Conservation (phyloP, 1,284 basidiomycete species). For the Puccinia polysora region DNA sequence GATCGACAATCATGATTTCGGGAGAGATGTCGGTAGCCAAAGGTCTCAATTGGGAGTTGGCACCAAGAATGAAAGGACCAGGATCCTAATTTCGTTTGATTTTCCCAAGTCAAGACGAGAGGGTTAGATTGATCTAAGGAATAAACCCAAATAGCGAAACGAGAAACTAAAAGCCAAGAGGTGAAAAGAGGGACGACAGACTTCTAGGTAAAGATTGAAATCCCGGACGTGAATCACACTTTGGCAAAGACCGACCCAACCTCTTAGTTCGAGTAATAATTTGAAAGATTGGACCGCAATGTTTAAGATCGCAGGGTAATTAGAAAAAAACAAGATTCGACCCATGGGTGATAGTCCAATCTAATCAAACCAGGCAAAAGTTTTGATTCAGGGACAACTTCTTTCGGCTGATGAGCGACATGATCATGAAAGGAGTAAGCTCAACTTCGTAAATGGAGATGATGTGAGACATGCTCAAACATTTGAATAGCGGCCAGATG, state of each 20-base stretch:
- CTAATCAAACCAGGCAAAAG: not conserved
- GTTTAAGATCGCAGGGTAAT: constrained; percentile 78
- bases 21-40: constrained; percentile 62
- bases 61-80: constrained; percentile 81
- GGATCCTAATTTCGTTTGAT: constrained; percentile 54
- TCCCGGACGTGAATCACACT: constrained; percentile 82
- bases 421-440: too few species aligned
- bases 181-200: not conserved
- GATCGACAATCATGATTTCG: constrained; percentile 83
- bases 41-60: constrained; percentile 79
- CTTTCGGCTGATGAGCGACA: not conserved
- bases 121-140: too few species aligned
- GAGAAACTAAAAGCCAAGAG: not conserved
- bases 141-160: not conserved
- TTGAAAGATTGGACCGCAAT: constrained; percentile 76
- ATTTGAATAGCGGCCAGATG: constrained; percentile 95
- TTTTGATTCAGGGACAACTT: not conserved
- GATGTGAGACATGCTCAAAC: constrained; percentile 87
- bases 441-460: constrained; percentile 75
- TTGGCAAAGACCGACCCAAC: constrained; percentile 84
- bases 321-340: constrained; percentile 79
- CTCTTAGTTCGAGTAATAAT: constrained; percentile 85
- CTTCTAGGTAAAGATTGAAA: constrained; percentile 66
- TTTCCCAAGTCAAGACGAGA: not conserved
- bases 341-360: constrained; percentile 90